phyloP scores from a whole-genome alignment of 345 rosid genomes.

The Dimocarpus longan region DNA sequence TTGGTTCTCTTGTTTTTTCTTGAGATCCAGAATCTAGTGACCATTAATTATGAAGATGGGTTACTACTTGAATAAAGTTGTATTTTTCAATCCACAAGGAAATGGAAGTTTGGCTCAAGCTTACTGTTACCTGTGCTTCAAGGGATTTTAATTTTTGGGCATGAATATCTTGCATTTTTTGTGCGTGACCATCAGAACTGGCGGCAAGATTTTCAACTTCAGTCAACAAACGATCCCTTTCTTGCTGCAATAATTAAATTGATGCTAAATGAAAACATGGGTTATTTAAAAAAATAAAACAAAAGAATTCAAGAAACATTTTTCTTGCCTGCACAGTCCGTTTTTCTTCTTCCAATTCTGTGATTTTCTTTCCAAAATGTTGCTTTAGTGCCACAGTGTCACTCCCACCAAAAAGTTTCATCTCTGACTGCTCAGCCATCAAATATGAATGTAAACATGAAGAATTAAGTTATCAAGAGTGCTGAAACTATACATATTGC shows the following conservation, averaged over 20 bases:
- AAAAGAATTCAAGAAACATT: constrained; percentile 17
- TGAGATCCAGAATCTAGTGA: constrained; percentile 82
- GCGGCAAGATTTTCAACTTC: constrained; percentile 88
- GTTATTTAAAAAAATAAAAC: not conserved
- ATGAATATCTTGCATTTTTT: constrained; percentile 79
- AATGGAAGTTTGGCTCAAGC: constrained; percentile 12
- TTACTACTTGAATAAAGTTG: constrained; percentile 3
- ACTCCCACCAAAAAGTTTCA: constrained; percentile 84
- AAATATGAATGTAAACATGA: constrained; percentile 6
- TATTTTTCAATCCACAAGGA: not conserved
- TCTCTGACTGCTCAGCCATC: constrained; percentile 69
- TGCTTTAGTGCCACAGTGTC: constrained; percentile 79
- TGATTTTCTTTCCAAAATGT: constrained; percentile 93
- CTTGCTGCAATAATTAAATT: constrained; percentile 62
- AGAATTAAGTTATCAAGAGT: not conserved
- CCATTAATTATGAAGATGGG: constrained; percentile 14
- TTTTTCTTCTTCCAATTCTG: constrained; percentile 90
- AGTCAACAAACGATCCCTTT: constrained; percentile 79
- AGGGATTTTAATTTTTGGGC: constrained; percentile 83
- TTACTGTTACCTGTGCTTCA: constrained; percentile 68
- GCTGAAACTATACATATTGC: not conserved
- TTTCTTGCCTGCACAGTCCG: constrained; percentile 75
- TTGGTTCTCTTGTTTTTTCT: constrained; percentile 96
- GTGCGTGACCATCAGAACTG: constrained; percentile 81
- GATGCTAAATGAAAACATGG: constrained; percentile 10